Percentiles rank a stretch among this genome's conserved stretches.
Conservation (phyloP, 2,329 filamentous ascomycete species). For the Cordyceps fumosorosea region DNA sequence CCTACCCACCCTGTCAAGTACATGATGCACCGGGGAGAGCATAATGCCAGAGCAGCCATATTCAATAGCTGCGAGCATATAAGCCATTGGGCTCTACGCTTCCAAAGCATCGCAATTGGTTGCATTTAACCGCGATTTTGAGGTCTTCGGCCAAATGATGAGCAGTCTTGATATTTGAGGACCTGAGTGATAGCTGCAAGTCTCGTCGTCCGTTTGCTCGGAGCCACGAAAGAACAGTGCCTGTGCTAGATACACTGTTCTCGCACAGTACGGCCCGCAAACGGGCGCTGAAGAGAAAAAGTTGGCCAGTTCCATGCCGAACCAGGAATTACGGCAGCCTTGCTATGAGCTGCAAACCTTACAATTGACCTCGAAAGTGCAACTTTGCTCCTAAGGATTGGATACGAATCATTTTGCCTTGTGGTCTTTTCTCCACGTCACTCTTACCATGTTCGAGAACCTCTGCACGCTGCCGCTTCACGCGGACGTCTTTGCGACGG, state of each 20-base stretch:
- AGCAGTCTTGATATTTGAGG: not conserved
- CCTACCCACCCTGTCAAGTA: constrained; percentile 42
- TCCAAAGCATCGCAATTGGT: not conserved
- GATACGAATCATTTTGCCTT: not conserved
- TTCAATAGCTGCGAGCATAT: not conserved
- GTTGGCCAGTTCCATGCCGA: not conserved
- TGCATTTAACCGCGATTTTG: not conserved
- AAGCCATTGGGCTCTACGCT: not conserved
- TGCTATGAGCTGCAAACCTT: not conserved
- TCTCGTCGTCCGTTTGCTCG: not conserved
- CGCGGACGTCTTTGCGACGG: constrained; percentile 82
- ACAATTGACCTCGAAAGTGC: not conserved
- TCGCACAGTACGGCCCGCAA: constrained; percentile 5
- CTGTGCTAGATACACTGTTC: not conserved
- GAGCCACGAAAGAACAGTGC: not conserved
- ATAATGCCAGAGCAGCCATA: not conserved
- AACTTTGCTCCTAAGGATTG: not conserved
- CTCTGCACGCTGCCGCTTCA: constrained; percentile 82
- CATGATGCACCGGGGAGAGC: constrained; percentile 20
- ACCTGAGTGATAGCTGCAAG: not conserved
- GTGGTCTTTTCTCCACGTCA: not conserved
- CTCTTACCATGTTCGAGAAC: constrained; percentile 72
- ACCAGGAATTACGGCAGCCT: not conserved
- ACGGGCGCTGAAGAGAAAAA: not conserved
- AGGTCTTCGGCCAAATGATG: not conserved